Conservation (phyloP, 1,284 basidiomycete species). For the Moniliella sp. region DNA sequence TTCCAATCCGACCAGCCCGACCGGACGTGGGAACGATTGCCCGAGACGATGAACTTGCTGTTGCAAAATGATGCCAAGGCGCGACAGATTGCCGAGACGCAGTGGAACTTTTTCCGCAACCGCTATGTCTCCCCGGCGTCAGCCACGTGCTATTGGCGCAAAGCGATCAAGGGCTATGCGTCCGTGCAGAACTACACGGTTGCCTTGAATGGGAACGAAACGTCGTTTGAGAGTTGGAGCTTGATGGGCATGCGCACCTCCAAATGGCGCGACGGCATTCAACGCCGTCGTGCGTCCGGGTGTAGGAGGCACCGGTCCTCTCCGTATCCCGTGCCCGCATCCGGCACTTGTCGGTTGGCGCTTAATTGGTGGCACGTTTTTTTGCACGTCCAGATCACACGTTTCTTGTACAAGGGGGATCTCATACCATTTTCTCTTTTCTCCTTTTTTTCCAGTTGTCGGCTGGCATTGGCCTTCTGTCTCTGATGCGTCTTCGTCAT, state of each 20-base stretch:
- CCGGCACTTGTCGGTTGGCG: no score
- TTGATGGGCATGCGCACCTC: slow-evolving; percentile 5
- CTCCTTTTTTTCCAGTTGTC: no score
- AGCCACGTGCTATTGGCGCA: slow-evolving; percentile 22
- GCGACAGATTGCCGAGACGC: slow-evolving; percentile 19
- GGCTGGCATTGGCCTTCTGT: no score
- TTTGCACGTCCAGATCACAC: no score
- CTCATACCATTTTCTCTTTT: no score
- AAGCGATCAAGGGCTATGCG: slow-evolving; percentile 10
- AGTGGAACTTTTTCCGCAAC: slow-evolving; percentile 19
- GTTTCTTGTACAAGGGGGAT: no score
- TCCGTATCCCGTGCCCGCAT: no score
- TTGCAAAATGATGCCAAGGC: slow-evolving; percentile 13
- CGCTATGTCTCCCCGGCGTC: slow-evolving; percentile 9
- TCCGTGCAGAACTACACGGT: slow-evolving; percentile 10
- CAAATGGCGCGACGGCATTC: not conserved
- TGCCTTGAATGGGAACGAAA: slow-evolving; percentile 16
- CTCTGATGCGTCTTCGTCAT: no score
- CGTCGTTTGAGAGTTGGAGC: slow-evolving; percentile 17
- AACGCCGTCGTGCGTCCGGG: no score
- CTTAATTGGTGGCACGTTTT: no score
- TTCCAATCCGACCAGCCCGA: slow-evolving; percentile 4
- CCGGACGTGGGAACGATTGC: slow-evolving; percentile 16
- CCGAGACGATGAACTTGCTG: slow-evolving; percentile 19
- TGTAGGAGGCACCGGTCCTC: no score